A percentile compares a stretch with the other conserved stretches of the same genome.
These are phyloP conservation scores for Plasmodium gallinaceum DNA, from an alignment of 169 alveolate species.

Conservation along the genomic window DNA sequence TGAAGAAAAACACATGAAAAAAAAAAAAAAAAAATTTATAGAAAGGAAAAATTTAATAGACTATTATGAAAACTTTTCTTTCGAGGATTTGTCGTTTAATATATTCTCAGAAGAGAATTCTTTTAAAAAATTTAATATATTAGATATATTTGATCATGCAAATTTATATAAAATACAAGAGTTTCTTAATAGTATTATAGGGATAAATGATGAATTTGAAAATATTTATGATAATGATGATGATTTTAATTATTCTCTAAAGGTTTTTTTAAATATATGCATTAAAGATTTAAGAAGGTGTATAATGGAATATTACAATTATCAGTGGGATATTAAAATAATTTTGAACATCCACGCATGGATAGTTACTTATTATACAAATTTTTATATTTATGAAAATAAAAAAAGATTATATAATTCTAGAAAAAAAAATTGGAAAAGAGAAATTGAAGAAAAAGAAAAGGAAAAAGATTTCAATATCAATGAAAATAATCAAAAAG, in stretches of 20 bases:
- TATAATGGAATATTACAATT: constrained; percentile 33
- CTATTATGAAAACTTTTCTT: constrained; percentile 49
- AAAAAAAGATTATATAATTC: constrained; percentile 29
- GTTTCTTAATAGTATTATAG: constrained; percentile 43
- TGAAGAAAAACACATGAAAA: constrained; percentile 73
- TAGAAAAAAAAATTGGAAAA: not conserved
- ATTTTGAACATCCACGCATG: constrained; percentile 69
- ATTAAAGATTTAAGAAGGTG: constrained; percentile 65
- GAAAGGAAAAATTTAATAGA: constrained; percentile 62
- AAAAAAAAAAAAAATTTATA: constrained; percentile 53
- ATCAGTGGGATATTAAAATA: constrained; percentile 54
- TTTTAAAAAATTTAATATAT: constrained; percentile 34
- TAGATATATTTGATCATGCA: constrained; percentile 39
- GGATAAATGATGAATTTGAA: constrained; percentile 69
- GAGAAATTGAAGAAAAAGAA: constrained; percentile 6
- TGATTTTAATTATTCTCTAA: constrained; percentile 30
- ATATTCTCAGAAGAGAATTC: constrained; percentile 28
- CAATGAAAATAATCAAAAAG: not conserved
- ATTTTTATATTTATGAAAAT: constrained; percentile 53
- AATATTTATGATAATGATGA: constrained; percentile 49
- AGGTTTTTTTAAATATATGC: constrained; percentile 57
- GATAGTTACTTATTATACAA: constrained; percentile 68
- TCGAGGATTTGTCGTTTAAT: constrained; percentile 63
- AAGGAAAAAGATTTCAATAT: not conserved
- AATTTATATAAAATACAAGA: constrained; percentile 62